phyloP scores from a whole-genome alignment of 176 grass and related monocot genomes.

The Thalia dealbata region DNA sequence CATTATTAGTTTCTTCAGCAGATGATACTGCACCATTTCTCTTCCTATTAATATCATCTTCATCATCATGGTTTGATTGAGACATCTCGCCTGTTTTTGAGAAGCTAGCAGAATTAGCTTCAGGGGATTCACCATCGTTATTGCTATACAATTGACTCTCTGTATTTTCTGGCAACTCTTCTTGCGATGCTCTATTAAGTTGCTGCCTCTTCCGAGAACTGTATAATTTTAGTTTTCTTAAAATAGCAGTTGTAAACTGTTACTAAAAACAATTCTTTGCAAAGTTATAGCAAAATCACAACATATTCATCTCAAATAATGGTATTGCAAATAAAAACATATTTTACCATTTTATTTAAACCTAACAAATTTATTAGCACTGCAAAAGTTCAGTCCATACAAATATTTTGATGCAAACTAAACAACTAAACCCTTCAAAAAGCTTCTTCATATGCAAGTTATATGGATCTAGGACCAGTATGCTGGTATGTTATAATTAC shows the following conservation, averaged over 20 bases:
- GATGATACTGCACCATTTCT: constrained; percentile 18
- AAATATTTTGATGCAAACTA: background rate
- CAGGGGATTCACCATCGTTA: background rate
- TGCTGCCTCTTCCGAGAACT: constrained; percentile 29
- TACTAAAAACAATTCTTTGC: too few relatives aligned
- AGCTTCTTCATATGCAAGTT: background rate
- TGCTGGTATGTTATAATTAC: too few relatives aligned
- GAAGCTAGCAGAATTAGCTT: constrained; percentile 11
- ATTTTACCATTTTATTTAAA: background rate
- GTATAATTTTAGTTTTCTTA: constrained; percentile 1
- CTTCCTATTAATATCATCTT: constrained; percentile 16
- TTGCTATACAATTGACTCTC: constrained; percentile 1
- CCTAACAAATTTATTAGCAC: background rate
- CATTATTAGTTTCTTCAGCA: constrained; percentile 11
- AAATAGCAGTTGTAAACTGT: background rate
- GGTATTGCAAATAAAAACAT: background rate
- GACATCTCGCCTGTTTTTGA: constrained; percentile 19
- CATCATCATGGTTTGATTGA: constrained; percentile 15
- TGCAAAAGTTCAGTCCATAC: background rate
- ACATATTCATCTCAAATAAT: background rate
- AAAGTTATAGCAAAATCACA: too few relatives aligned
- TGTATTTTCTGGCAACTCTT: constrained; percentile 10
- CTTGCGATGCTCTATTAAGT: constrained; percentile 17
- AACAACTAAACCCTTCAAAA: background rate
- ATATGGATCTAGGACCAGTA: too few relatives aligned